A percentile compares a stretch with the other conserved stretches of the same genome.
These are phyloP conservation scores for Balamuthia mandrillaris DNA, from an alignment of 208 protist species.

Conservation along the genomic window DNA sequence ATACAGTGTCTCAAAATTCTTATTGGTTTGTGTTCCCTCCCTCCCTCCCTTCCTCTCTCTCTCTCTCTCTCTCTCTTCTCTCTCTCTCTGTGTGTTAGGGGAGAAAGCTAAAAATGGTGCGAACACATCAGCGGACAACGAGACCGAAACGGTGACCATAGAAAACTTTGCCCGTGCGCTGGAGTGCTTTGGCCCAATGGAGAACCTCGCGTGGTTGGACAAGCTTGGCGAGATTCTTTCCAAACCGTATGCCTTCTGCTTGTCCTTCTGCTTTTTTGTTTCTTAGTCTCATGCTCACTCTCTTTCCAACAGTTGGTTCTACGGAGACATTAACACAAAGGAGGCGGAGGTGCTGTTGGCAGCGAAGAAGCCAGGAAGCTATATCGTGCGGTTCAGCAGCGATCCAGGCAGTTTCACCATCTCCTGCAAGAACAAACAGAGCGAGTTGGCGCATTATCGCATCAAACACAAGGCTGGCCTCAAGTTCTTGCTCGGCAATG, in stretches of 20 bases:
- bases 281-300: background rate
- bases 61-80: no score
- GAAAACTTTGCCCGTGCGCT: conserved; percentile 1
- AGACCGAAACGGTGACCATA: background rate
- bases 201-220: background rate
- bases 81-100: no score
- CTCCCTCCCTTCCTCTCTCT: no score
- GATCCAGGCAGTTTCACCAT: conserved; percentile 7
- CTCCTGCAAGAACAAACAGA: conserved; percentile 23
- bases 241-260: background rate
- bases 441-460: background rate
- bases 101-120: no score
- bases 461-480: conserved; percentile 21
- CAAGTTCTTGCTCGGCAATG: background rate
- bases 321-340: background rate
- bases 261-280: background rate
- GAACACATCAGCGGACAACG: conserved; percentile 9
- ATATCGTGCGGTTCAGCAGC: background rate
- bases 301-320: background rate
- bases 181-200: conserved; percentile 5
- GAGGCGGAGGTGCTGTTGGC: conserved; percentile 17
- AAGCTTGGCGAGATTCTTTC: background rate
- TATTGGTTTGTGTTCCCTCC: no score
- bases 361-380: background rate
- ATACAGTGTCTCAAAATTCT: background rate